A percentile compares a stretch with the other conserved stretches of the same genome.
Evolutionary conservation across 2,329 filamentous ascomycete species (phyloP).

Genomic region (Metarhizium brunneum): DNA sequence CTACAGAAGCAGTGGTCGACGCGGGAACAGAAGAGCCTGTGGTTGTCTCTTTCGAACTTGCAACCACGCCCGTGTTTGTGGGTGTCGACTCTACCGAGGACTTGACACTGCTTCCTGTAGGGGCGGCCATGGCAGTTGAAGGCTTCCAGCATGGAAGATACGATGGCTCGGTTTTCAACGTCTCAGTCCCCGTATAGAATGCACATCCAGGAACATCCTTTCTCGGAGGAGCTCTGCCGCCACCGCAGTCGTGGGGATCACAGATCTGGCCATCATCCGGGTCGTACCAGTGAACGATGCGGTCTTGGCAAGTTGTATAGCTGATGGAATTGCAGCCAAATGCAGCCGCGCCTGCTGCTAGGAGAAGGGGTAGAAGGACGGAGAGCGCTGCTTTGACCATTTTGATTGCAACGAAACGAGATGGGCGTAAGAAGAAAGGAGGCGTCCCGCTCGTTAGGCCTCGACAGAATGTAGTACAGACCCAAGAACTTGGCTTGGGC

Average conservation of each 20-base stretch:
- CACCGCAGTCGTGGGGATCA: slow-evolving; percentile 42
- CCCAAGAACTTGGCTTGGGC: neutral
- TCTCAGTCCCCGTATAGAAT: slow-evolving; percentile 44
- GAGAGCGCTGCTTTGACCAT: neutral
- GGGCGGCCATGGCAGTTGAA: slow-evolving; percentile 3
- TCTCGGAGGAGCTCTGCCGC: slow-evolving; percentile 52
- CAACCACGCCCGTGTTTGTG: neutral
- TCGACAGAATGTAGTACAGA: too few species aligned
- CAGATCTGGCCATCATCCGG: slow-evolving; percentile 43
- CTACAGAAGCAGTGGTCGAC: neutral
- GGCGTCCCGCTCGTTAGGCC: neutral
- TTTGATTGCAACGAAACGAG: neutral
- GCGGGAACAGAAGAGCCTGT: neutral
- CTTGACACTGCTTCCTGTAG: slow-evolving; percentile 36
- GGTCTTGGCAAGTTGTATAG: neutral
- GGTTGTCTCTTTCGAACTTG: neutral
- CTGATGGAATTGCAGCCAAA: neutral
- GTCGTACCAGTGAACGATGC: slow-evolving; percentile 30
- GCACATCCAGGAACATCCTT: slow-evolving; percentile 52
- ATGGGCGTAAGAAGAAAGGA: neutral
- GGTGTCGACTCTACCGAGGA: slow-evolving; percentile 7
- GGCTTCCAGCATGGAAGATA: slow-evolving; percentile 30
- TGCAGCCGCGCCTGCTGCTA: neutral
- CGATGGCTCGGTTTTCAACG: slow-evolving; percentile 41
- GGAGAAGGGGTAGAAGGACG: neutral